Base-by-base conservation (phyloP, 768 basidiomycete species). In the Pulveroboletus sp. region DNA sequence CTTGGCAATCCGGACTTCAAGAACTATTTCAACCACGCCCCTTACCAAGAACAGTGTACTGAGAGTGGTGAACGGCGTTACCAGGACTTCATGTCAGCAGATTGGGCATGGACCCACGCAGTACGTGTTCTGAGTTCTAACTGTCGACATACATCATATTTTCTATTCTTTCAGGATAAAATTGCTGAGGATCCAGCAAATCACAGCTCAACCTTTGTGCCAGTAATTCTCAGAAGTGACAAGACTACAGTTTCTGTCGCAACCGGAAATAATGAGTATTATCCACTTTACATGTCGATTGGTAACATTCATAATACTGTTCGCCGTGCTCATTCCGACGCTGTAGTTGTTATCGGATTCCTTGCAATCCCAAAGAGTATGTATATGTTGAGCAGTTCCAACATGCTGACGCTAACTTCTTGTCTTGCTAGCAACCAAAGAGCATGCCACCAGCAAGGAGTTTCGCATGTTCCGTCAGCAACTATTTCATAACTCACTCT, bases 111-210 rank as follows among this genome's bases (percentile, higher is more conserved):
- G n/a, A n/a, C n/a, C n/a, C n/a, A n/a, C n/a, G n/a, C n/a, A n/a
- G n/a, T n/a, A n/a, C n/a, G n/a, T n/a, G n/a, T n/a, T n/a, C n/a
- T n/a, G n/a, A n/a, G n/a, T n/a, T n/a, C 31, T 31, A 14, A 31
- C 14, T 10, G n/a, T 13, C 31, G 5, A 9, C 14, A 2, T 31
- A 5, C 7, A 31, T 1, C 26, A n/a, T n/a, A n/a, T n/a, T n/a
- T n/a, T n/a, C n/a, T n/a, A n/a, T n/a, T n/a, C n/a, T n/a, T n/a
- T n/a, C n/a, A 70, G 68, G 62, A 68, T 47, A 51, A 30, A 9
- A 67, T 69, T 47, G 49, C 56, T 0, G n/a, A 29, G 1, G 53
- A 65, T 43, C 46, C 50, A 4, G 20, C 44, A 4, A 62, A 38
- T 0, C 55, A 64, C 31, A 56, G 59, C 0, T 45, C 54, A 0